A percentile compares a stretch with the other conserved stretches of the same genome.
Conservation (phyloP, 768 basidiomycete genomes). For the Ramaria rubella region DNA sequence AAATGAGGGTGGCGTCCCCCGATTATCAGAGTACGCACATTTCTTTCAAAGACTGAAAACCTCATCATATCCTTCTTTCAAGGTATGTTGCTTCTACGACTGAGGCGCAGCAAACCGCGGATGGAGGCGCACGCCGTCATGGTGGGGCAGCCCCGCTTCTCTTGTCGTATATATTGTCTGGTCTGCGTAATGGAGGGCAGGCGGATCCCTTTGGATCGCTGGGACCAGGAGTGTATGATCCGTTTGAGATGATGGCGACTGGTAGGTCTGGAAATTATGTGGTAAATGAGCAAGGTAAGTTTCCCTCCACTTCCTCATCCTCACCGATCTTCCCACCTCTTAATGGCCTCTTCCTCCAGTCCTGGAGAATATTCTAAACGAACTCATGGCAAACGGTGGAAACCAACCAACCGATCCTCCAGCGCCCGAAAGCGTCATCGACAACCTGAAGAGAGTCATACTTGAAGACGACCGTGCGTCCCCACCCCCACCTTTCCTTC, state of each 20-base stretch:
- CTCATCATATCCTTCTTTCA: background rate
- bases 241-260: slow-evolving; percentile 1
- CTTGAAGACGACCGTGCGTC: slow-evolving; percentile 55
- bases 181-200: background rate
- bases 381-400: slow-evolving; percentile 79
- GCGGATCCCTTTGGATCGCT: background rate
- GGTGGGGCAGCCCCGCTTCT: slow-evolving; percentile 9
- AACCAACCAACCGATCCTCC: slow-evolving; percentile 64
- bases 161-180: background rate
- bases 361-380: slow-evolving; percentile 77
- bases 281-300: slow-evolving; percentile 76
- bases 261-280: slow-evolving; percentile 88
- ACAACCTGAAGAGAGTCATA: slow-evolving; percentile 59
- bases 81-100: background rate
- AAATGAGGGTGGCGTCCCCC: background rate
- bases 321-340: background rate
- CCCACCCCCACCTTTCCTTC: background rate
- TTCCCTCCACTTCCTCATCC: background rate
- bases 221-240: background rate
- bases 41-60: background rate
- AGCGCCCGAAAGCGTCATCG: slow-evolving; percentile 73
- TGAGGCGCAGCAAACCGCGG: background rate
- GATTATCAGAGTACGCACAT: slow-evolving; percentile 6
- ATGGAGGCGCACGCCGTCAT: background rate
- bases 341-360: slow-evolving; percentile 35